phyloP scores from a whole-genome alignment of 2,329 filamentous ascomycete genomes.

The Sporothrix variecibatus region DNA sequence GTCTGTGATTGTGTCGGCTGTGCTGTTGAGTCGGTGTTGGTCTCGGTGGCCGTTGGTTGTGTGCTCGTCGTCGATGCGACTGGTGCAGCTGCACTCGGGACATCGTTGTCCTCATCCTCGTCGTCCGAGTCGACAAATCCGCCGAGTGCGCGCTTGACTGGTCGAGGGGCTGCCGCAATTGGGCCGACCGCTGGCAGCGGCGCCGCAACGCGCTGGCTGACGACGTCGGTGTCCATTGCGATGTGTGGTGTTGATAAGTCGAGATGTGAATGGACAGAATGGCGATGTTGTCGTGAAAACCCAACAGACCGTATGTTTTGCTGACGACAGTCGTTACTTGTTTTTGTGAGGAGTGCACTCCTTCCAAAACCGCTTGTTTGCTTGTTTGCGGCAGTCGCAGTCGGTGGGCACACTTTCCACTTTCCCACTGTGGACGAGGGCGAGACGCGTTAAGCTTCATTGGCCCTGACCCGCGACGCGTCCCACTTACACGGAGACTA shows the following conservation, averaged over 20 bases:
- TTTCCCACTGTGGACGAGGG: not conserved
- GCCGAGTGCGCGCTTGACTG: constrained; percentile 21
- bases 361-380: not conserved
- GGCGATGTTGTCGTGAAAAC: not conserved
- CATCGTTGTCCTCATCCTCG: constrained; percentile 23
- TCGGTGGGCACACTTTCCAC: not conserved
- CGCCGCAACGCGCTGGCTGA: not conserved
- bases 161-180: not conserved
- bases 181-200: not conserved
- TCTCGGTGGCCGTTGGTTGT: not conserved
- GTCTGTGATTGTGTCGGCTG: not conserved
- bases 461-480: constrained; percentile 23
- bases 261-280: not conserved
- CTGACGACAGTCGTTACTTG: not conserved
- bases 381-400: not conserved
- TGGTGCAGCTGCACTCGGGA: not conserved
- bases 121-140: constrained; percentile 31
- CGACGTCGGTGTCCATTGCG: constrained; percentile 5
- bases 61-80: not conserved
- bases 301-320: not conserved
- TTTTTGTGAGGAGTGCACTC: not conserved
- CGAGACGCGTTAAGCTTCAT: constrained; percentile 22
- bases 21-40: not conserved
- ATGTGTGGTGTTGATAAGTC: not conserved
- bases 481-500: constrained; percentile 25